These are phyloP conservation scores for Naganishia liquefaciens DNA, from an alignment of 1,284 basidiomycete species.

Conservation along the genomic window DNA sequence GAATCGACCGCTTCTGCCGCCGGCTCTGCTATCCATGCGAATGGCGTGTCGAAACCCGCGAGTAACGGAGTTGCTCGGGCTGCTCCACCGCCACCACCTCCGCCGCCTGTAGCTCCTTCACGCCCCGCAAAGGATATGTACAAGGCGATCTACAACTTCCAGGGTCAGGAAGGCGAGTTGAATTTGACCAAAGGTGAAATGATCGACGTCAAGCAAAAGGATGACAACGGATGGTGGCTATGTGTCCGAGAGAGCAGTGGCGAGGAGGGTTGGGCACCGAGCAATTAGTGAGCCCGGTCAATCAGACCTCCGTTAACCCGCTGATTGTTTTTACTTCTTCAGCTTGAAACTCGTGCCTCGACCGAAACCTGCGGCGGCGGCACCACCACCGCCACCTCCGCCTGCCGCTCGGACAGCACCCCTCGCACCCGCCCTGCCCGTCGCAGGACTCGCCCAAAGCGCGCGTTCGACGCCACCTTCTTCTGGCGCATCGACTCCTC, in stretches of 20 bases:
- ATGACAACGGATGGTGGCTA: slow-evolving; percentile 95
- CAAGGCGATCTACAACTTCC: slow-evolving; percentile 83
- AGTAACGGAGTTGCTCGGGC: slow-evolving; percentile 47
- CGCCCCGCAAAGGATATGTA: slow-evolving; percentile 74
- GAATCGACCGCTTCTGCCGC: slow-evolving; percentile 44
- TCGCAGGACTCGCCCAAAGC: slow-evolving; percentile 46
- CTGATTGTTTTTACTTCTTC: slow-evolving; percentile 13
- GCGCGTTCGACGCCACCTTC: slow-evolving; percentile 57
- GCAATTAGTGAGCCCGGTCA: slow-evolving; percentile 67
- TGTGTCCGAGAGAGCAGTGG: slow-evolving; percentile 71
- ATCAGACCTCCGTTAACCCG: neutral
- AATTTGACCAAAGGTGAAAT: slow-evolving; percentile 83
- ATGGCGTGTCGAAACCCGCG: slow-evolving; percentile 43
- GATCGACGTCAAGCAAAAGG: slow-evolving; percentile 90
- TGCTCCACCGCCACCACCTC: slow-evolving; percentile 59
- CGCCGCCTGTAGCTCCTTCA: slow-evolving; percentile 59
- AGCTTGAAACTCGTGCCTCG: slow-evolving; percentile 72
- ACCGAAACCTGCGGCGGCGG: slow-evolving; percentile 65
- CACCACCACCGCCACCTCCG: slow-evolving; percentile 54
- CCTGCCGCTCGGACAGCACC: slow-evolving; percentile 54
- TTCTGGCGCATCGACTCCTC: slow-evolving; percentile 59
- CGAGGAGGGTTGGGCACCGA: slow-evolving; percentile 90
- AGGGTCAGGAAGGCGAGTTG: slow-evolving; percentile 90
- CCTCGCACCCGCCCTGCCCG: slow-evolving; percentile 52
- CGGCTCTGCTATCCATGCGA: slow-evolving; percentile 38